Evolutionary conservation across 2,329 filamentous ascomycete species (phyloP), one percentile per base, ranked within the genome.

Genomic region (Blastomyces gilchristii): DNA sequence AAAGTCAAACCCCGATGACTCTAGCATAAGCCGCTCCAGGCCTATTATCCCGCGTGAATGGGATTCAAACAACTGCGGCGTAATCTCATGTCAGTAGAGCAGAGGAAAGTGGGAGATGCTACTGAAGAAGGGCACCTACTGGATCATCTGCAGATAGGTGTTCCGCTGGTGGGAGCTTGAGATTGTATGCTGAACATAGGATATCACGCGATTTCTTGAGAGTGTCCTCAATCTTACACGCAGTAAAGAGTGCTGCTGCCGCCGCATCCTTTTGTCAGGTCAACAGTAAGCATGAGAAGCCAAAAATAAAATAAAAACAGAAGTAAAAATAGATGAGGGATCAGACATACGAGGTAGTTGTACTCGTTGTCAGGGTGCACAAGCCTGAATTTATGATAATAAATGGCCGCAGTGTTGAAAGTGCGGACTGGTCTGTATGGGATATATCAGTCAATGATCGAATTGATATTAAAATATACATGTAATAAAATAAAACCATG

Each of bases 211-310:
- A 96, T 79, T 97, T 97, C 78, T 99, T 99, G 68, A 97, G 84
- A 0, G 94, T 99, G 75, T 99, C 94, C 76, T 99, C 94, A 56
- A 95, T 91, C 78, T 99, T 99, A 81, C 93, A 97, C 2, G 92
- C 92, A 2, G 92, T 89, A 71, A 97, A 93, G 9, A 99, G 80
- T 31, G 91, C 88, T 0, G 94, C 91, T 7, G 94, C 85, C 0
- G 93, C 91, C 1, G 91, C 92, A 73, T 97, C 93, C 74, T 90
- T 50, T 50, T 25, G 7, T 67, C 43, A 14, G 16, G 39, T 18
- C 5, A 47, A 47, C n/a, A 45, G 60, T 62, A 28, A 61, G 43
- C 41, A 22, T 47, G 7, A 63, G n/a, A 67, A 45, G 11, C 8
- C 22, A 61, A 22, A 22, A 37, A 37, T 3, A 7, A 7, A 7